A percentile compares a stretch with the other conserved stretches of the same genome.
phyloP scores from a whole-genome alignment of 352 stramenopile genomes.

The Globisporangium camurandrum region DNA sequence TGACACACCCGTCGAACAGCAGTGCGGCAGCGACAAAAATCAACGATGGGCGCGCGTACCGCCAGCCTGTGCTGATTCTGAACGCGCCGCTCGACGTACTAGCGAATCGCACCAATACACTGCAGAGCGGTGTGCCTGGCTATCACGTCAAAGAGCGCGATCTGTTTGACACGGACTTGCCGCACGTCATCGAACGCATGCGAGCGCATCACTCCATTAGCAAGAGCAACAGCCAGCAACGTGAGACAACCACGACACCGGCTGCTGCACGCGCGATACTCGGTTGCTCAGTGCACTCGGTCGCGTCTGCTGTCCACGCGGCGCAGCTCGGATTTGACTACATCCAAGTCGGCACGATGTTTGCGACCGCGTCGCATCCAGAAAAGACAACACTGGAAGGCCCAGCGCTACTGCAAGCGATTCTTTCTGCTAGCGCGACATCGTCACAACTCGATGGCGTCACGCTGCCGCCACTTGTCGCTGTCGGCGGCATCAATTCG shows the following conservation, averaged over 20 bases:
- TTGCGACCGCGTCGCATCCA: slow-evolving; percentile 34
- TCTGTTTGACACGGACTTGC: slow-evolving; percentile 4
- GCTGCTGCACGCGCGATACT: too few relatives aligned
- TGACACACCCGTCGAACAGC: not conserved
- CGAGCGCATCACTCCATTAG: not conserved
- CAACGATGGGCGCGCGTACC: too few relatives aligned
- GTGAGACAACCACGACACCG: not conserved
- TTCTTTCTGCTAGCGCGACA: too few relatives aligned
- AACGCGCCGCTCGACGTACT: slow-evolving; percentile 8
- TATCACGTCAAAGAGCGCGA: slow-evolving; percentile 25
- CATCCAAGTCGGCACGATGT: slow-evolving; percentile 56
- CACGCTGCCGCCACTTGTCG: slow-evolving; percentile 18
- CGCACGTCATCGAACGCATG: not conserved
- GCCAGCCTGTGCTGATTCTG: slow-evolving; percentile 6
- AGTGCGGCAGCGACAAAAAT: not conserved
- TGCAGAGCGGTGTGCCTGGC: slow-evolving; percentile 2
- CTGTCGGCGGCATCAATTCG: slow-evolving; percentile 33
- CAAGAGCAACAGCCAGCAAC: too few relatives aligned
- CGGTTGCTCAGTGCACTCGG: slow-evolving; percentile 37
- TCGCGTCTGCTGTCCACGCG: slow-evolving; percentile 17
- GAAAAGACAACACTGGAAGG: slow-evolving; percentile 41
- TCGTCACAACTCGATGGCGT: not conserved
- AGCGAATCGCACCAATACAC: not conserved
- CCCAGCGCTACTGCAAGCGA: slow-evolving; percentile 19
- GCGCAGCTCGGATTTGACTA: slow-evolving; percentile 23